Evolutionary conservation across 176 grass and related monocot species (phyloP), one percentile per base, ranked within the genome.

Genomic region (Eragrostis curvula): DNA sequence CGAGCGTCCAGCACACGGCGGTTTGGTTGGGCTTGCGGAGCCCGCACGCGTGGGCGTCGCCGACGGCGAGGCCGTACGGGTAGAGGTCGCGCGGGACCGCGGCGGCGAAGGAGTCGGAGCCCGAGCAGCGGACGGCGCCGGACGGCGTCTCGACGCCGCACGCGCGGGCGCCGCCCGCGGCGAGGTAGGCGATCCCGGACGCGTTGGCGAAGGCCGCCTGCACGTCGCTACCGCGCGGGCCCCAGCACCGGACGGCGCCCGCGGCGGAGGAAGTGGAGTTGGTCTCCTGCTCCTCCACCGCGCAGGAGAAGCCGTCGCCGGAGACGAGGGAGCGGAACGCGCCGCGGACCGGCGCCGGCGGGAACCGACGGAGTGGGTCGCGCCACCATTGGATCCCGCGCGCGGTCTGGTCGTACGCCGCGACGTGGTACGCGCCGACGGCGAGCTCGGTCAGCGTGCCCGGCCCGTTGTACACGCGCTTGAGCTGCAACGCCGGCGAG

Each of bases 161-260:
- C 2, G 86, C 86, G 5, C 85, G 87, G 12, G 73, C 61, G 21
- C 83, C 86, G 0, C 96, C 93, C 0, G 93, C 90, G 2, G 86
- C 84, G 32, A 99, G 94, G 49, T 47, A 60, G 10, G 56, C 36
- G 10, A 91, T 71, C 9, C 39, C 59, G 11, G 74, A 45, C 3
- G 12, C 24, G 77, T 88, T 87, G 8, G 56, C 12, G 71, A 99
- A 95, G 12, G 8, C 43, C 0, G 48, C 3, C 53, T 90, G 47
- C 70, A 99, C 80, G 18, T 5, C 21, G 52, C 40, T 59, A 68
- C 76, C 57, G 1, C 12, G 18, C 12, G 72, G 80, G 0, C 96
- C 96, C 96, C 96, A 96, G 69, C 96, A 99, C 0, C 32, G 66
- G 53, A 99, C 93, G 6, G 74, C n/a, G n/a, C n/a, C n/a, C n/a